Conservation (phyloP, 176 grass and related monocot species). For the Triticum turgidum region DNA sequence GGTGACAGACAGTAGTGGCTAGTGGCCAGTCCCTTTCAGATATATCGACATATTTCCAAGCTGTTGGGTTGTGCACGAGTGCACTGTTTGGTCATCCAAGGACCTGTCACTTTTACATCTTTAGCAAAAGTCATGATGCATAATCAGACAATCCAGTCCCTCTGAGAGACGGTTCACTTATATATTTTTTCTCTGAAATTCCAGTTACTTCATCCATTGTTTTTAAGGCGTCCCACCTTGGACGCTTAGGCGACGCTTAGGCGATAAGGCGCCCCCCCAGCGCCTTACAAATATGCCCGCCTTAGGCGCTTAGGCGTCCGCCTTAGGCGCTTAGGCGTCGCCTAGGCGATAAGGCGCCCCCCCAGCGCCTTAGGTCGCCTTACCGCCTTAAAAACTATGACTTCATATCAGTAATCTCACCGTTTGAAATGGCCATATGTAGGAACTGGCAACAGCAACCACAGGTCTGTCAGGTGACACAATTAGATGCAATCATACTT, state of each 20-base stretch:
- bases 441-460: neutral
- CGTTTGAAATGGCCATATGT: neutral
- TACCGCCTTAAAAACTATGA: no score
- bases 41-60: conserved; percentile 17
- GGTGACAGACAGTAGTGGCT: conserved; percentile 16
- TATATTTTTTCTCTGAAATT: neutral
- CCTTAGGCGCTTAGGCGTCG: no score
- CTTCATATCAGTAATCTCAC: neutral
- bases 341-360: no score
- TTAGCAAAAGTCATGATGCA: conserved; percentile 19
- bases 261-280: no score
- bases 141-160: neutral
- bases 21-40: conserved; percentile 42
- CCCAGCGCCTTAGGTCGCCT: no score
- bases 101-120: conserved; percentile 35
- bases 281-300: no score
- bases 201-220: neutral
- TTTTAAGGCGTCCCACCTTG: no score
- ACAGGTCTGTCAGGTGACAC: neutral
- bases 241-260: no score
- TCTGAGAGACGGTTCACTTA: neutral
- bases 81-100: conserved; percentile 26
- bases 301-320: no score
- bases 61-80: neutral
- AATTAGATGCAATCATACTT: neutral